Evolutionary conservation across 2,329 filamentous ascomycete species (phyloP).

Genomic region (Aureobasidium sp.): DNA sequence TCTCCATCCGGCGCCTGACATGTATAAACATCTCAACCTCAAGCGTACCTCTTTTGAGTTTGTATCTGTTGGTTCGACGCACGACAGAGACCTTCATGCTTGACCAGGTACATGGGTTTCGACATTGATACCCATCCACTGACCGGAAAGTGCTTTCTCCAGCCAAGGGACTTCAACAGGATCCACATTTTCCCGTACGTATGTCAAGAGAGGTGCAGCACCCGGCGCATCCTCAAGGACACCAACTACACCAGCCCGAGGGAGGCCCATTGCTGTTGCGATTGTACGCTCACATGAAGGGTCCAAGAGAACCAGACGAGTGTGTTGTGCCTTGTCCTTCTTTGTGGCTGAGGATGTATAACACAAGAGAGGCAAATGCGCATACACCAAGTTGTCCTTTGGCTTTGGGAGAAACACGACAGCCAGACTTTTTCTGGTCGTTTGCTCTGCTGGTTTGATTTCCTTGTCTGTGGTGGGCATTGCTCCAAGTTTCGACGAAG

Average conservation of each 20-base stretch:
- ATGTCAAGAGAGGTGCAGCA: conserved; percentile 7
- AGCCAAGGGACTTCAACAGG: conserved; percentile 11
- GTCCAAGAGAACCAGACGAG: conserved; percentile 16
- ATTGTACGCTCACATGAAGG: conserved; percentile 11
- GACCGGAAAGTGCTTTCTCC: neutral
- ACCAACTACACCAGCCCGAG: conserved; percentile 15
- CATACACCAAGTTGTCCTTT: conserved; percentile 14
- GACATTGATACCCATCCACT: conserved; percentile 7
- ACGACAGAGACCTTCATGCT: neutral
- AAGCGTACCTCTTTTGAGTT: neutral
- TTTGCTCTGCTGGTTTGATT: neutral
- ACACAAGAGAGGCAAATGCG: conserved; percentile 16
- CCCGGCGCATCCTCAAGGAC: conserved; percentile 12
- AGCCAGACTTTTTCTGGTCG: conserved; percentile 1
- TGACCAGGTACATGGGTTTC: neutral
- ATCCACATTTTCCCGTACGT: conserved; percentile 10
- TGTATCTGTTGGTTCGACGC: neutral
- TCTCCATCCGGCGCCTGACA: neutral
- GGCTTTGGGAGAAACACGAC: conserved; percentile 23
- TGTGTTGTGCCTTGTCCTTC: neutral
- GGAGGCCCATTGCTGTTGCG: conserved; percentile 6
- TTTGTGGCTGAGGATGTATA: conserved; percentile 8
- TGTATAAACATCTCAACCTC: neutral
- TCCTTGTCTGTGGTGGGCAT: neutral
- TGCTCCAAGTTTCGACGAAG: conserved; percentile 11